Evolutionary conservation across 108 stramenopile species (phyloP).

Genomic region (Nitzschia sp.): DNA sequence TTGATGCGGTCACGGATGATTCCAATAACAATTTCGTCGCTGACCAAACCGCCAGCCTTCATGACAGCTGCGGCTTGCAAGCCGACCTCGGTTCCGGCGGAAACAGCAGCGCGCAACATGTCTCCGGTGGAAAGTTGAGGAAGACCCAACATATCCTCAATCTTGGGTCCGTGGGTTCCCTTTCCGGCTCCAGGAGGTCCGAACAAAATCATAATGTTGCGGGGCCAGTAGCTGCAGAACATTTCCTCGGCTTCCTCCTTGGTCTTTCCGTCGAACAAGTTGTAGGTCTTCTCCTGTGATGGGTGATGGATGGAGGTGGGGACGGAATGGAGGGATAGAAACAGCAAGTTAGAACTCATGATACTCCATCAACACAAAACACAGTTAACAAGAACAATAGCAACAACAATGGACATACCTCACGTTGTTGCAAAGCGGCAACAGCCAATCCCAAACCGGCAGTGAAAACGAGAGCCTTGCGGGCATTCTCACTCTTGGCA

Average conservation of each 20-base stretch:
- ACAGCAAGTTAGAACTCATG: no score
- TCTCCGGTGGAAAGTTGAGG: conserved; percentile 95
- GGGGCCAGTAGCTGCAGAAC: conserved; percentile 89
- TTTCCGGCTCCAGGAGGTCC: conserved; percentile 72
- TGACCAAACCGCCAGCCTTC: conserved; percentile 95
- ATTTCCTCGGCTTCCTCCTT: conserved; percentile 69
- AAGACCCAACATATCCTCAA: conserved; percentile 78
- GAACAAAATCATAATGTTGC: conserved; percentile 82
- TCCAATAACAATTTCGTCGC: conserved; percentile 95
- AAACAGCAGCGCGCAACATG: conserved; percentile 99
- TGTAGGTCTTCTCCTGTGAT: conserved; percentile 33
- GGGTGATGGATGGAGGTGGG: neutral
- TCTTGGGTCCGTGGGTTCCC: conserved; percentile 89
- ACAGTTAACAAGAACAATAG: no score
- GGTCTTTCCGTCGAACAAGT: conserved; percentile 40
- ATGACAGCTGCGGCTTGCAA: conserved; percentile 95
- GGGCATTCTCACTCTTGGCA: conserved; percentile 28
- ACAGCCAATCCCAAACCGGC: conserved; percentile 35
- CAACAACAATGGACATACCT: conserved; percentile 10
- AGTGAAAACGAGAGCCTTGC: conserved; percentile 24
- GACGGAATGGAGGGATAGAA: neutral
- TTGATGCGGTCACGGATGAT: conserved; percentile 94
- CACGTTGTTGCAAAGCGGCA: conserved; percentile 33
- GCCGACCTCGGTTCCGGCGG: conserved; percentile 92
- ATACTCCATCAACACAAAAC: no score